Percentiles rank a stretch among this genome's conserved stretches.
Evolutionary conservation across 2,329 filamentous ascomycete genomes (phyloP).

Genomic region (Alternaria metachromatica): DNA sequence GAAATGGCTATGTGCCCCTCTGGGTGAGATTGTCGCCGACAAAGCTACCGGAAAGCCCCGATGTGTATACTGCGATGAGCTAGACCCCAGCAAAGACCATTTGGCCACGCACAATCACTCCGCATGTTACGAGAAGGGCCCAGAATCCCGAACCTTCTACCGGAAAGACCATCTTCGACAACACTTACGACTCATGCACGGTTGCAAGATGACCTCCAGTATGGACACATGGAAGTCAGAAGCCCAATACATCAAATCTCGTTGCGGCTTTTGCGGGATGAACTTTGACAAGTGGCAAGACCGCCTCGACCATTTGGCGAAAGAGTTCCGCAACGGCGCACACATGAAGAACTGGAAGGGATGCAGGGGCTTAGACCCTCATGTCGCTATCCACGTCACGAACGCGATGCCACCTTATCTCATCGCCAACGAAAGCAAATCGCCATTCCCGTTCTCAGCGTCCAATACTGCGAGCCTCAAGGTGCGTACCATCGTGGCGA

Average conservation of each 20-base stretch:
- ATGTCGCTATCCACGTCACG: slow-evolving; percentile 56
- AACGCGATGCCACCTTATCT: slow-evolving; percentile 61
- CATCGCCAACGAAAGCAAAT: slow-evolving; percentile 56
- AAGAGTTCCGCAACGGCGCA: slow-evolving; percentile 61
- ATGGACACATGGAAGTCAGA: slow-evolving; percentile 71
- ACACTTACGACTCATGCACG: slow-evolving; percentile 66
- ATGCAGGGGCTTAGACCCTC: slow-evolving; percentile 59
- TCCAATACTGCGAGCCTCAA: slow-evolving; percentile 44
- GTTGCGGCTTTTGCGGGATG: slow-evolving; percentile 62
- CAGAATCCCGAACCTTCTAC: slow-evolving; percentile 68
- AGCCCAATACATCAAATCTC: slow-evolving; percentile 60
- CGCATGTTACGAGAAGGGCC: slow-evolving; percentile 70
- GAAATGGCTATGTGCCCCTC: slow-evolving; percentile 63
- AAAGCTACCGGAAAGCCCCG: slow-evolving; percentile 63
- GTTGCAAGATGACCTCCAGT: slow-evolving; percentile 64
- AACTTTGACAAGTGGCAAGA: slow-evolving; percentile 59
- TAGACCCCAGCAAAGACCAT: slow-evolving; percentile 63
- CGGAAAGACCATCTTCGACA: slow-evolving; percentile 69
- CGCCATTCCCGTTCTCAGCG: slow-evolving; percentile 57
- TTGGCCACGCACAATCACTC: slow-evolving; percentile 66
- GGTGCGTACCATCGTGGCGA: slow-evolving; percentile 20
- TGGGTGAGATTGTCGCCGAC: slow-evolving; percentile 63
- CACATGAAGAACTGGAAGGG: slow-evolving; percentile 63
- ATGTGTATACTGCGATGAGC: slow-evolving; percentile 65
- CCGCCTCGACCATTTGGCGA: slow-evolving; percentile 60